Evolutionary conservation across 2,329 filamentous ascomycete species (phyloP), one percentile per base, ranked within the genome.

Genomic region (Sporothrix euskadiensis): DNA sequence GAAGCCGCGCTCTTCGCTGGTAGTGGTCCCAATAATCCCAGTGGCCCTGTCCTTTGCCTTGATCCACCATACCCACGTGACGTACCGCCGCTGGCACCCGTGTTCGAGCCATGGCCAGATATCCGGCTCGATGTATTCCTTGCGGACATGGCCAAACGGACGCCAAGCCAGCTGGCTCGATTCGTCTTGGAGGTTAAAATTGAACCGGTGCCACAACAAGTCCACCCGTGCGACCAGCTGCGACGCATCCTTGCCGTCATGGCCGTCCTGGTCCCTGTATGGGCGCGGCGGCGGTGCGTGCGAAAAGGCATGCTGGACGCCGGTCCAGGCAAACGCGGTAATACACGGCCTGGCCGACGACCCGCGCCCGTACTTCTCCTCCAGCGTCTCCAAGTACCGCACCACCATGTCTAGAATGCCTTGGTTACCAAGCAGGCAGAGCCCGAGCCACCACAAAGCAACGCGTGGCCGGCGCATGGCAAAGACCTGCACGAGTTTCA

Each of bases 381-480:
- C 77, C n/a, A 78, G 75, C 47, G 76, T 78, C 19, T 75, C 75
- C 44, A 79, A 76, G 63, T 78, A 79, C 69, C 65, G 76, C 30
- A 52, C 71, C n/a, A 79, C 79, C 52, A 74, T 73, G 4, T 79
- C 76, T 3, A 80, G 35, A 12, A 78, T 71, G 6, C 72, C 75
- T 10, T 74, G 9, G 69, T 78, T 75, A 0, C 78, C 78, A 4
- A 80, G 77, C 39, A 79, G 76, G 69, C 78, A 78, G 7, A 80
- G 74, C 16, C 78, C 78, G 30, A 79, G 76, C 78, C 78, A 80
- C 78, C 78, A 80, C 30, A 80, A 73, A 1, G 76, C 77, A 52
- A 79, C 76, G 8, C 78, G 76, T 39, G 78, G 78, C 59, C 78
- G 78, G 26, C 78, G 77, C 47, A 76, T 65, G 19, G 75, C 72